Evolutionary conservation across 2,329 filamentous ascomycete genomes (phyloP).

Genomic region (Fusarium phyllophilum): DNA sequence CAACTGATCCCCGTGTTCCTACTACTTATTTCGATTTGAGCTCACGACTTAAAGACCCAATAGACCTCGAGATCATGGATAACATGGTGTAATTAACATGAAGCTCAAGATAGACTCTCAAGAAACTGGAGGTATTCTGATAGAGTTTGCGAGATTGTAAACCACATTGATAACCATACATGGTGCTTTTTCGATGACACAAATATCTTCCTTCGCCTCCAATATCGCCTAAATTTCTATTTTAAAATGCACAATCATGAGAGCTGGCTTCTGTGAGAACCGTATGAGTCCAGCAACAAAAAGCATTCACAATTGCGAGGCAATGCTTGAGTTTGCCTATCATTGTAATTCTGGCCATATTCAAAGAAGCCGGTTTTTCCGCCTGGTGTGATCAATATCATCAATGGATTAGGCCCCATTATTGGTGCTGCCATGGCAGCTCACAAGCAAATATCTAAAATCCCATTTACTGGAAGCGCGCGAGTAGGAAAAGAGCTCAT

Average conservation of each 20-base stretch:
- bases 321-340: not conserved
- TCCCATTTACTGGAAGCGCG: not conserved
- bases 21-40: not conserved
- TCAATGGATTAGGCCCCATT: not conserved
- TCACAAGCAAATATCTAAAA: not conserved
- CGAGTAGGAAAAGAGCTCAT: not conserved
- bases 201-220: not conserved
- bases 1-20: not conserved
- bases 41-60: not conserved
- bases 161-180: not conserved
- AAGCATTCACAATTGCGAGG: not conserved
- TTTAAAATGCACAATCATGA: not conserved
- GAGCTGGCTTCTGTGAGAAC: too few relatives aligned
- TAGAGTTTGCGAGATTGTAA: not conserved
- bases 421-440: not conserved
- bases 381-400: not conserved
- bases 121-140: not conserved
- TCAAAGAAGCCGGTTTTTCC: not conserved
- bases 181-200: not conserved
- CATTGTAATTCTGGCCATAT: not conserved
- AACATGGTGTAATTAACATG: not conserved
- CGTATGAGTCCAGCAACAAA: not conserved
- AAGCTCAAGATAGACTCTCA: not conserved
- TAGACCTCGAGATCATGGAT: not conserved
- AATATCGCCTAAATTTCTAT: too few relatives aligned